These are phyloP conservation scores for Kluyveromyces nonfermentans DNA, from an alignment of 805 yeast genomes.

Conservation along the genomic window DNA sequence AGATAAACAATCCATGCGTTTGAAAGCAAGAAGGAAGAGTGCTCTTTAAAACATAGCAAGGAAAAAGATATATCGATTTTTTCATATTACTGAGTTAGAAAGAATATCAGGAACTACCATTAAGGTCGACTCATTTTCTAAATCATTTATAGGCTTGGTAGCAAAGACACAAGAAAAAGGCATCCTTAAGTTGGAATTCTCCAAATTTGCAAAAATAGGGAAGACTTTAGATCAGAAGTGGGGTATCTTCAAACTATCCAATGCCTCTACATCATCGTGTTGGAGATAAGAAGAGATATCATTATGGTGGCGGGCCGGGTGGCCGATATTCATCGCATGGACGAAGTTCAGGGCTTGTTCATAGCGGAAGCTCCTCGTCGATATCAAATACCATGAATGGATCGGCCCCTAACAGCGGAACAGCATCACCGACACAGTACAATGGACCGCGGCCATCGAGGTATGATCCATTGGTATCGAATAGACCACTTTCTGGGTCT, in stretches of 20 bases:
- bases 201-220: not conserved
- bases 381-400: not conserved
- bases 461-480: conserved; percentile 20
- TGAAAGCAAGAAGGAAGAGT: not conserved
- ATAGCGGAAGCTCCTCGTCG: not conserved
- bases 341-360: not conserved
- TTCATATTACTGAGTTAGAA: not conserved
- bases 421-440: not conserved
- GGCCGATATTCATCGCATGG: conserved; percentile 13
- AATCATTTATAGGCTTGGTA: not conserved
- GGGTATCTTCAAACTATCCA: not conserved
- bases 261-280: conserved; percentile 8
- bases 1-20: not conserved
- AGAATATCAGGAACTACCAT: not conserved
- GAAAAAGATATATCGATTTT: too few species aligned
- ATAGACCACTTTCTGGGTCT: conserved; percentile 10
- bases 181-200: not conserved
- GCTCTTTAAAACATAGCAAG: not conserved
- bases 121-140: not conserved
- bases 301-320: conserved; percentile 21
- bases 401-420: not conserved
- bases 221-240: not conserved
- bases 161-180: not conserved
- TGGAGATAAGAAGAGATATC: conserved; percentile 25
- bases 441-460: conserved; percentile 16